phyloP scores from a whole-genome alignment of 164 flowering plant species.

The Magnolia kwangsiensis region DNA sequence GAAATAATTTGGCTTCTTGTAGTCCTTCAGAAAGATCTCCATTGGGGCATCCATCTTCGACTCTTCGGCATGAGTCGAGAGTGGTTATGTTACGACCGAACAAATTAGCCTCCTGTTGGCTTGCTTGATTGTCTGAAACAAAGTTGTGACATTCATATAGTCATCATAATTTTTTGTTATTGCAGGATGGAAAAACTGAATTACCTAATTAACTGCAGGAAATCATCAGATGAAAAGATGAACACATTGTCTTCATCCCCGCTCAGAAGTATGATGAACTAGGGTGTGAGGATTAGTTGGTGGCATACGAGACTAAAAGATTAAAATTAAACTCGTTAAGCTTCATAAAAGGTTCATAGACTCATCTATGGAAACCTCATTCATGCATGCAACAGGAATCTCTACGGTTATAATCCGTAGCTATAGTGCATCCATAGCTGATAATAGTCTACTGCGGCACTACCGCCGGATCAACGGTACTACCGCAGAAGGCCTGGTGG shows the following conservation, averaged over 20 bases:
- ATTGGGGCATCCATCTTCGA: constrained; percentile 77
- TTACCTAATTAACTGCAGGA: neutral
- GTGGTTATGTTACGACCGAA: constrained; percentile 71
- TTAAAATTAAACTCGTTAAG: neutral
- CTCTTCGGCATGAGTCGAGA: constrained; percentile 49
- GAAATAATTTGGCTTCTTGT: constrained; percentile 84
- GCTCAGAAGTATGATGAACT: neutral
- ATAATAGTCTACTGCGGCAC: no score
- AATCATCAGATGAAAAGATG: neutral
- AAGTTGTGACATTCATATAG: no score
- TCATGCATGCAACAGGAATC: neutral
- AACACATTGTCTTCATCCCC: neutral
- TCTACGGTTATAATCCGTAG: no score
- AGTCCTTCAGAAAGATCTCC: constrained; percentile 88
- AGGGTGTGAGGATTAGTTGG: neutral
- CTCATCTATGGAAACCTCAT: neutral
- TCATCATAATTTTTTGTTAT: neutral
- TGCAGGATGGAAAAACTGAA: neutral
- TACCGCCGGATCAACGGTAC: no score
- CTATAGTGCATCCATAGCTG: no score
- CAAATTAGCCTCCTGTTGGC: constrained; percentile 47
- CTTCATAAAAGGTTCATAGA: neutral
- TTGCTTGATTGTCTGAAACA: constrained; percentile 42
- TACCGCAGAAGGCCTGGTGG: no score
- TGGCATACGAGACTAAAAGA: neutral